Evolutionary conservation across 1,284 basidiomycete species (phyloP).

Genomic region (Ceraceosorus guamensis): DNA sequence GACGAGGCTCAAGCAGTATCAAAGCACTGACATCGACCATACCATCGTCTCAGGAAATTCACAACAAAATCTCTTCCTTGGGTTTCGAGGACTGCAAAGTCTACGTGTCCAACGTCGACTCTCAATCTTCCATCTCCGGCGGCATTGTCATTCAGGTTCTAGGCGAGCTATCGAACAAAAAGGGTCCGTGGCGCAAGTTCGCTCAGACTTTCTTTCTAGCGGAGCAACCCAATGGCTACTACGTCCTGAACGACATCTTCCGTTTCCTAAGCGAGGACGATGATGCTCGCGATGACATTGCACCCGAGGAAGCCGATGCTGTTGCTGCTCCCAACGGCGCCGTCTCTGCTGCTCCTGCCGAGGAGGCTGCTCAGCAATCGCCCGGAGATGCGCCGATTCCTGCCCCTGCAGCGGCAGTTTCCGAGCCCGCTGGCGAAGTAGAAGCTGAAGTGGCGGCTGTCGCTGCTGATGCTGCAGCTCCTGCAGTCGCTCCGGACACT

Average conservation of each 20-base stretch:
- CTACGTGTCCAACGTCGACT: slow-evolving; percentile 62
- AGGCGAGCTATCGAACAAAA: slow-evolving; percentile 86
- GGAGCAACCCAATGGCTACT: slow-evolving; percentile 97
- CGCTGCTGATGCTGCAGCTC: slow-evolving; percentile 21
- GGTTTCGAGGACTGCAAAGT: slow-evolving; percentile 95
- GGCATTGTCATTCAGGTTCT: slow-evolving; percentile 99
- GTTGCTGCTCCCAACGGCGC: slow-evolving; percentile 13
- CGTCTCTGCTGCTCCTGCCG: slow-evolving; percentile 22
- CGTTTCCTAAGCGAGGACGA: slow-evolving; percentile 92
- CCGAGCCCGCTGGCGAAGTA: slow-evolving; percentile 21
- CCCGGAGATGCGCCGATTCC: slow-evolving; percentile 9
- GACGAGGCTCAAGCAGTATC: background rate
- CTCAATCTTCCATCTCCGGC: slow-evolving; percentile 72
- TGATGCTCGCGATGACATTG: slow-evolving; percentile 9
- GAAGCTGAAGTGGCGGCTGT: slow-evolving; percentile 24
- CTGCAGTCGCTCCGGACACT: slow-evolving; percentile 9
- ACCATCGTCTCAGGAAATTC: slow-evolving; percentile 84
- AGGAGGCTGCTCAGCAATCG: slow-evolving; percentile 23
- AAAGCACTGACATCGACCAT: background rate
- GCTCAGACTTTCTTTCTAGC: slow-evolving; percentile 99
- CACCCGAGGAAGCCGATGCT: slow-evolving; percentile 5
- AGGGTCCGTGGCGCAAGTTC: slow-evolving; percentile 87
- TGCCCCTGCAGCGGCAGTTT: slow-evolving; percentile 28
- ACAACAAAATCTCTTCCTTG: slow-evolving; percentile 86
- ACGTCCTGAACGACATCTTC: slow-evolving; percentile 99